Conservation (phyloP, 805 yeast species). For the Teunomyces barrocoloradensis region DNA sequence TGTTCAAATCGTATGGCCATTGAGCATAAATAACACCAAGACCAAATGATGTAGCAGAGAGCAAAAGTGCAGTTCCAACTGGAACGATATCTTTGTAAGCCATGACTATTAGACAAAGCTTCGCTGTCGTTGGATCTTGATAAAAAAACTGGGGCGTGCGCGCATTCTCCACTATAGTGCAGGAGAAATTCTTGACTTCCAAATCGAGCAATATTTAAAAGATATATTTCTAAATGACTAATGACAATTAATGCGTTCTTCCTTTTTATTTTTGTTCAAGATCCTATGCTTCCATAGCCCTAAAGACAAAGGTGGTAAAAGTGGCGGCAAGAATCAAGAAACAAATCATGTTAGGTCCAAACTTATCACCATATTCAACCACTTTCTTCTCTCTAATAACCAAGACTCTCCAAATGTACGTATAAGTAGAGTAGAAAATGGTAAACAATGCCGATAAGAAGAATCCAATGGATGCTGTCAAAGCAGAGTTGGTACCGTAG, state of each 20-base stretch:
- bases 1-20: constrained; percentile 75
- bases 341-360: constrained; percentile 87
- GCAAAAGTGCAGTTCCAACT: constrained; percentile 40
- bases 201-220: neutral
- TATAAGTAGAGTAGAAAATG: constrained; percentile 65
- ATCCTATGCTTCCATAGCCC: constrained; percentile 31
- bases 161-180: neutral
- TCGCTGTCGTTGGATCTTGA: neutral
- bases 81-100: constrained; percentile 47
- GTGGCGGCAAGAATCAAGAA: constrained; percentile 68
- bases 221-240: neutral
- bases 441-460: constrained; percentile 76
- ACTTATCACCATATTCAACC: constrained; percentile 78
- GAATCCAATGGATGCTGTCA: constrained; percentile 84
- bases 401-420: constrained; percentile 77
- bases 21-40: constrained; percentile 78
- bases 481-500: constrained; percentile 73
- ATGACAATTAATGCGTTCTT: neutral
- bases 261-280: neutral
- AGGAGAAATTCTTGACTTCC: neutral
- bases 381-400: constrained; percentile 82
- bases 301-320: constrained; percentile 56
- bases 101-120: constrained; percentile 5
- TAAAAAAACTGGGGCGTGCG: neutral
- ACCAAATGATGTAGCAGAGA: constrained; percentile 67